Conservation (phyloP, 192 early-diverging fungal genomes). For the Mortierella claussenii region DNA sequence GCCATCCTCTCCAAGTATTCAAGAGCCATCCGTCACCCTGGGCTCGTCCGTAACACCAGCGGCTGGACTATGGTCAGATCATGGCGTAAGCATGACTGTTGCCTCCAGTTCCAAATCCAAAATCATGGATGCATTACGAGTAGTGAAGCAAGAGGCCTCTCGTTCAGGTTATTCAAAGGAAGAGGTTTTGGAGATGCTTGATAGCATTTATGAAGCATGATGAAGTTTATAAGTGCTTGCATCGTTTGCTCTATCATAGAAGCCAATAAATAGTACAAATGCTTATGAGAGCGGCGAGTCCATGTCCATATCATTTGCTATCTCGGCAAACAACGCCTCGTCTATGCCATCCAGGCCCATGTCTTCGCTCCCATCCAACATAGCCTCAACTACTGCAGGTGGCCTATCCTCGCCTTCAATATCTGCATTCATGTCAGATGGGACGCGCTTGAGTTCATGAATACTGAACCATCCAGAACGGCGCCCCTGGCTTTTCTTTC, state of each 20-base stretch:
- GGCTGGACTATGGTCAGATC: background rate
- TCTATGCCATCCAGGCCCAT: too few relatives aligned
- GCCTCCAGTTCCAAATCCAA: background rate
- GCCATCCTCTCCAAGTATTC: too few relatives aligned
- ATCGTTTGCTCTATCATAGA: too few relatives aligned
- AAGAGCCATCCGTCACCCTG: too few relatives aligned
- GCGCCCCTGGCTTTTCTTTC: constrained; percentile 26
- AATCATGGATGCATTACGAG: constrained; percentile 5
- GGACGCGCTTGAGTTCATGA: constrained; percentile 34
- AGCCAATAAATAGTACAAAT: too few relatives aligned
- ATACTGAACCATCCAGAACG: constrained; percentile 46
- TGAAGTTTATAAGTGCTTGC: too few relatives aligned
- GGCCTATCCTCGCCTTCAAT: too few relatives aligned
- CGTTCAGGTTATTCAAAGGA: constrained; percentile 22
- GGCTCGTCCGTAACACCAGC: too few relatives aligned
- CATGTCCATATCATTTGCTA: background rate
- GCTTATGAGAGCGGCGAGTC: too few relatives aligned
- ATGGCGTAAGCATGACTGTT: background rate
- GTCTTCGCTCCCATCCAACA: background rate
- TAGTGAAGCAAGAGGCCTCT: background rate
- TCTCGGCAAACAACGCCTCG: background rate
- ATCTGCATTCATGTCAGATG: too few relatives aligned
- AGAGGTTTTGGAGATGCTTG: constrained; percentile 27
- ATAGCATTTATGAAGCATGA: background rate
- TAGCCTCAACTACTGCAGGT: too few relatives aligned